phyloP scores from a whole-genome alignment of 176 grass and related monocot species.

The Zea luxurians region DNA sequence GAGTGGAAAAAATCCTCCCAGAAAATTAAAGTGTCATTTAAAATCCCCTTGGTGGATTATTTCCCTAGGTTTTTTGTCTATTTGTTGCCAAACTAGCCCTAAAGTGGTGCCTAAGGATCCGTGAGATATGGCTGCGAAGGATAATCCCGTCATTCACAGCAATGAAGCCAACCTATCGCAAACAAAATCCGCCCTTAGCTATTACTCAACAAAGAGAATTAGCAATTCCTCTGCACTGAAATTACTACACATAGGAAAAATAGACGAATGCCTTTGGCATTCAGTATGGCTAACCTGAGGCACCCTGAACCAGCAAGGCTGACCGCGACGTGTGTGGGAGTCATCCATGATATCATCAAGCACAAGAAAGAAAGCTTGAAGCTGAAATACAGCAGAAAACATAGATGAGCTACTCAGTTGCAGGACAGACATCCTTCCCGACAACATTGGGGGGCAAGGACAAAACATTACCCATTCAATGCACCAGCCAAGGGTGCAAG shows the following conservation, averaged over 20 bases:
- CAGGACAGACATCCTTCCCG: neutral
- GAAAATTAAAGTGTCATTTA: no score
- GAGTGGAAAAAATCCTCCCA: no score
- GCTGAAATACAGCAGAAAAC: constrained; percentile 45
- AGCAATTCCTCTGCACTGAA: neutral
- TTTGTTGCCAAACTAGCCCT: no score
- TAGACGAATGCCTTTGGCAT: neutral
- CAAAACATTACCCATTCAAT: constrained; percentile 78
- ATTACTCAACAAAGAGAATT: constrained; percentile 1
- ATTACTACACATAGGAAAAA: neutral
- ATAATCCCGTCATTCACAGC: constrained; percentile 92
- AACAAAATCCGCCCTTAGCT: neutral
- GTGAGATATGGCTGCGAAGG: constrained; percentile 75
- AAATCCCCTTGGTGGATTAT: no score
- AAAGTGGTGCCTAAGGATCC: constrained; percentile 70
- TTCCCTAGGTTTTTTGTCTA: no score
- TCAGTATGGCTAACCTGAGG: constrained; percentile 55
- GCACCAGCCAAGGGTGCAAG: constrained; percentile 85
- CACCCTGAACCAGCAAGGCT: constrained; percentile 85
- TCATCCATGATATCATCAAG: constrained; percentile 98
- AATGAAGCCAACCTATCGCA: constrained; percentile 79
- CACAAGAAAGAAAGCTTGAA: constrained; percentile 98
- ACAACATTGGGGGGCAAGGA: neutral
- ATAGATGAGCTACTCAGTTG: constrained; percentile 31
- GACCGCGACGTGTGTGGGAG: constrained; percentile 78